Evolutionary conservation across 2,329 filamentous ascomycete species (phyloP).

Genomic region (Ceratocystis lukuohia): DNA sequence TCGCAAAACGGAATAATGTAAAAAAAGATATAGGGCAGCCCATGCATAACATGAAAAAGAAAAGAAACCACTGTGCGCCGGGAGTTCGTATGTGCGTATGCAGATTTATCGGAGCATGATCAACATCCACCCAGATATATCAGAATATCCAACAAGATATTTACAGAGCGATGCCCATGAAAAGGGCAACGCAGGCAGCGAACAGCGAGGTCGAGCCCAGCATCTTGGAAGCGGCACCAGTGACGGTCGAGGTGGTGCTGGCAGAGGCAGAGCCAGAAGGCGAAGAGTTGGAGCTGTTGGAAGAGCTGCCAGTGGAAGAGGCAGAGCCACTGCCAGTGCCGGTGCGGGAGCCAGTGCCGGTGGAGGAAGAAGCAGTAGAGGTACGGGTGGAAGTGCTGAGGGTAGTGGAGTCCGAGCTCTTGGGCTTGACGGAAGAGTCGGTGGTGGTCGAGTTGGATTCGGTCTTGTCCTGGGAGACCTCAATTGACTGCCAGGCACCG

Average conservation of each 20-base stretch:
- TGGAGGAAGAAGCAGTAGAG: conserved; percentile 13
- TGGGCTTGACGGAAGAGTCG: conserved; percentile 7
- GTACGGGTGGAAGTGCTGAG: conserved; percentile 13
- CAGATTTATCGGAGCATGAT: conserved; percentile 12
- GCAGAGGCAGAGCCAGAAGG: conserved; percentile 1
- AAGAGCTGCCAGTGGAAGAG: conserved; percentile 2
- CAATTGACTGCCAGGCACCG: conserved; percentile 33
- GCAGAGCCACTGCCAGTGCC: conserved; percentile 8
- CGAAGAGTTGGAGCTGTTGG: neutral
- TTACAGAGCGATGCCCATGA: conserved; percentile 18
- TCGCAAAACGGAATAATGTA: conserved; percentile 9
- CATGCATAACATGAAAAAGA: conserved; percentile 12
- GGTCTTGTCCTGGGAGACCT: conserved; percentile 23
- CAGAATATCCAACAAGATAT: neutral
- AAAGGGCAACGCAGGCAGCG: conserved; percentile 13
- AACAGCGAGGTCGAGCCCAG: conserved; percentile 13
- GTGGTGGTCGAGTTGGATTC: conserved; percentile 11
- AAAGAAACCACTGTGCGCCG: neutral
- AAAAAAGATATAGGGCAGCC: conserved; percentile 9
- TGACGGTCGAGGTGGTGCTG: neutral
- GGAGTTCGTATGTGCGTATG: neutral
- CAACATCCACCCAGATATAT: neutral
- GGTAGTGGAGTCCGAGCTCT: neutral
- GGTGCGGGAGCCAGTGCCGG: conserved; percentile 5
- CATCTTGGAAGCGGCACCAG: conserved; percentile 11